A percentile compares a stretch with the other conserved stretches of the same genome.
phyloP scores from a whole-genome alignment of 164 flowering plant species.

The Magnolia sinica region DNA sequence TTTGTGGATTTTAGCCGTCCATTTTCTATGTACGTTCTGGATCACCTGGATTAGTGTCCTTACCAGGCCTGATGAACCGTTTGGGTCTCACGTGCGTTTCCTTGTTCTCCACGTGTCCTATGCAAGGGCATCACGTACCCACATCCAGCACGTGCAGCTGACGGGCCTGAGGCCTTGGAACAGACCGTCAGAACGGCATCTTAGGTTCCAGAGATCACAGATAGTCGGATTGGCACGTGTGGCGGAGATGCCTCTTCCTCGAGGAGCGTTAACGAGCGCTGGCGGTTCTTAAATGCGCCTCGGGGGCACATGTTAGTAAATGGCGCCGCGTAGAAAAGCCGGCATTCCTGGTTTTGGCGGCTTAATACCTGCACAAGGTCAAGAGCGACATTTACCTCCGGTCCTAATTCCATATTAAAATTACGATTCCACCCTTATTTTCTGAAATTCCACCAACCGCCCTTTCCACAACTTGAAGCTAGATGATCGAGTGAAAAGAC shows the following conservation, averaged over 20 bases:
- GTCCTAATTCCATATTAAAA: not conserved
- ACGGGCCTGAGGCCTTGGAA: too few relatives aligned
- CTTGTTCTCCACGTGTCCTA: too few relatives aligned
- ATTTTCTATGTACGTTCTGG: too few relatives aligned
- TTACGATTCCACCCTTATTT: not conserved
- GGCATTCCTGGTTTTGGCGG: not conserved
- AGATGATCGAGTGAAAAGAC: too few relatives aligned
- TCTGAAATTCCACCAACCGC: not conserved
- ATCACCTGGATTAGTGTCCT: too few relatives aligned
- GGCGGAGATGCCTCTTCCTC: not conserved
- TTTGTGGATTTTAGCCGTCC: too few relatives aligned
- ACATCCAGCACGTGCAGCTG: too few relatives aligned
- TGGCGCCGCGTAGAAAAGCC: not conserved
- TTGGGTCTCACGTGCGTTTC: too few relatives aligned
- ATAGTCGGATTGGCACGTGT: not conserved
- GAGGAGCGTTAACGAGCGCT: not conserved
- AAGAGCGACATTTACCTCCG: too few relatives aligned
- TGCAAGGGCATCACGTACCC: too few relatives aligned
- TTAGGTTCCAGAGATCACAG: not conserved
- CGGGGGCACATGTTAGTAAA: conserved; percentile 1
- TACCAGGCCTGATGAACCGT: too few relatives aligned
- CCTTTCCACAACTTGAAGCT: too few relatives aligned
- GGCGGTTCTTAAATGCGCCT: not conserved
- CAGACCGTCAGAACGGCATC: not conserved
- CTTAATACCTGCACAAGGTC: not conserved